A percentile compares a stretch with the other conserved stretches of the same genome.
Evolutionary conservation across 768 basidiomycete genomes (phyloP).

Genomic region (Leccinum broughii): DNA sequence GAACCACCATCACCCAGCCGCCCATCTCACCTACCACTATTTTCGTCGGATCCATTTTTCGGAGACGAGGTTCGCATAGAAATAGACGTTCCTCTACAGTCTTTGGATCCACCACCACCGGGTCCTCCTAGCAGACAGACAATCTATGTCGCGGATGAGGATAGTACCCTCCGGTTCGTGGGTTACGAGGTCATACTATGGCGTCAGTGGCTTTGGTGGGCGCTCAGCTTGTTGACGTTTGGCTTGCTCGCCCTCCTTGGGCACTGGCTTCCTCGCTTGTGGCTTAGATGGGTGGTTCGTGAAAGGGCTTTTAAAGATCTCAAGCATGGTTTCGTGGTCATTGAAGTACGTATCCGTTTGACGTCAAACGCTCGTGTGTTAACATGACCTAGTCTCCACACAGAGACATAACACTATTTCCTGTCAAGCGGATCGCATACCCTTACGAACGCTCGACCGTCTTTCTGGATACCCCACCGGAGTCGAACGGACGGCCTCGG

Average conservation of each 20-base stretch:
- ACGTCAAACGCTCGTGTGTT: constrained; percentile 13
- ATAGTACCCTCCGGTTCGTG: constrained; percentile 81
- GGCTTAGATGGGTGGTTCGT: constrained; percentile 84
- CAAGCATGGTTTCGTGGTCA: constrained; percentile 73
- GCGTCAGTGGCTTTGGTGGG: constrained; percentile 69
- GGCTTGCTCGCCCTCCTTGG: constrained; percentile 81
- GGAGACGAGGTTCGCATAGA: constrained; percentile 83
- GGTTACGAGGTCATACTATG: constrained; percentile 73
- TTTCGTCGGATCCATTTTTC: constrained; percentile 76
- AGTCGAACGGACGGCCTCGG: constrained; percentile 29
- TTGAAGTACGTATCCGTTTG: constrained; percentile 66
- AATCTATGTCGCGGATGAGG: constrained; percentile 86
- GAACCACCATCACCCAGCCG: constrained; percentile 58
- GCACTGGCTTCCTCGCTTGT: constrained; percentile 90
- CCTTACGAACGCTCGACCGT: constrained; percentile 79
- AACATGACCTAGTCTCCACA: constrained; percentile 66
- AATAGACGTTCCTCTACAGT: constrained; percentile 65
- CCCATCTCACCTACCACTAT: constrained; percentile 57
- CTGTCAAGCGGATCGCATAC: constrained; percentile 66
- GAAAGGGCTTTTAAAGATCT: constrained; percentile 82
- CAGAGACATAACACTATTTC: constrained; percentile 78
- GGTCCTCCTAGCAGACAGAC: constrained; percentile 87
- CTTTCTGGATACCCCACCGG: constrained; percentile 51
- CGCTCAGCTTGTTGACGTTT: constrained; percentile 62
- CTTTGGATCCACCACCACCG: constrained; percentile 67